Base-by-base conservation (phyloP, 2,329 filamentous ascomycete species). In the Daldinia eschscholtzii region DNA sequence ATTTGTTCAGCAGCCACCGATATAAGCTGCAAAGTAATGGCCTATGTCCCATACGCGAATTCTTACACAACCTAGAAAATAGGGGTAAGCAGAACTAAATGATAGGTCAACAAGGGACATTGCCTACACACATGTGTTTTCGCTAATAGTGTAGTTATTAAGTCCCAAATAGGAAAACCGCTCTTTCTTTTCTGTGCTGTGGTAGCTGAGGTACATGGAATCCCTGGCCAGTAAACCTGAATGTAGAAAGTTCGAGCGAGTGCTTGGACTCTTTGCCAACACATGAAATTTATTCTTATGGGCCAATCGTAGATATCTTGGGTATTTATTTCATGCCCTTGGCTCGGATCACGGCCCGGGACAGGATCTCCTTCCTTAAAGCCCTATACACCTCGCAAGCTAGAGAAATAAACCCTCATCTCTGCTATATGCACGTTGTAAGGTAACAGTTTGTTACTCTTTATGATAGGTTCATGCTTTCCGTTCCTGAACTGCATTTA, bases 121-220 rank as follows among this genome's bases (percentile, higher is more conserved):
- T 10, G 33, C 20, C 23, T n/a, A 10, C 23, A 37, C 37, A 37
- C n/a, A 6, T 12, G 13, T 46, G 39, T 18, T 37, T 46, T 20
- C 42, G 46, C 41, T 56, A 50, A 15, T 48, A 15, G 6, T 26
- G 44, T 48, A 48, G 13, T 20, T 48, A 48, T 48, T 48, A 28
- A 48, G 44, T 15, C 12, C 23, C 6, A 48, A 48, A 26, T 48
- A 48, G 44, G 44, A 48, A 48, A 28, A 28, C 23, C 23, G 10
- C 23, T 48, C 23, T 6, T 48, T n/a, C n/a, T 53, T 53, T 35
- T 26, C 48, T 12, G 48, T 28, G 13, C 26, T 12, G 7, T 37
- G 44, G 55, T 53, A 57, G 37, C 23, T 48, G 48, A 28, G 55
- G 26, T 39, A 64, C 20, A 46, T 39, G 37, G 18, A 46, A 12